phyloP scores from a whole-genome alignment of 805 yeast genomes.

The Clavispora carvajalis region DNA sequence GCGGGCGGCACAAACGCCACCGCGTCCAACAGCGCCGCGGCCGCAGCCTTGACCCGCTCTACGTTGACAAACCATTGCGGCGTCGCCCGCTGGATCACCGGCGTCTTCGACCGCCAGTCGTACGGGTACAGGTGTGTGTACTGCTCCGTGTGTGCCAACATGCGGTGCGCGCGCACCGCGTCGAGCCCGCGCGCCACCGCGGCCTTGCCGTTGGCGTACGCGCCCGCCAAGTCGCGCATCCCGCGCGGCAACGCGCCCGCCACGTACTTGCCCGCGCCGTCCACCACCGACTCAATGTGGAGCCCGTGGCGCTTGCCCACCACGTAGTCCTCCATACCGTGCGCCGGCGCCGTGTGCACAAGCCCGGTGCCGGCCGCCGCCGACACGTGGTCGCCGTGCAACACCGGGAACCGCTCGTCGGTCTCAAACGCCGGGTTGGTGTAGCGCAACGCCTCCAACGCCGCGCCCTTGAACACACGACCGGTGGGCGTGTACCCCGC shows the following conservation, averaged over 20 bases:
- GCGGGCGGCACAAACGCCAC: constrained; percentile 72
- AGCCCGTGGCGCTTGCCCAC: constrained; percentile 57
- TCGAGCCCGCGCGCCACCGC: constrained; percentile 30
- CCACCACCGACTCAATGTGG: constrained; percentile 70
- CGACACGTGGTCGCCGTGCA: constrained; percentile 80
- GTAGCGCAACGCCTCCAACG: constrained; percentile 37
- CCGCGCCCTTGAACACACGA: constrained; percentile 17
- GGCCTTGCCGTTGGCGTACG: constrained; percentile 10
- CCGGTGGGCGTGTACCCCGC: constrained; percentile 4
- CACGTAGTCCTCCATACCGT: constrained; percentile 88
- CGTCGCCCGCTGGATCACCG: constrained; percentile 91
- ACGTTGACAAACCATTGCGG: constrained; percentile 97
- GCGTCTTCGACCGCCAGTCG: constrained; percentile 95
- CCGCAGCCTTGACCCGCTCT: constrained; percentile 59
- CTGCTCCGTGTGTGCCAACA: constrained; percentile 46
- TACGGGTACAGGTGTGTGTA: constrained; percentile 87
- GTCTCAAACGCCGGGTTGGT: constrained; percentile 46
- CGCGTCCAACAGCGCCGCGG: constrained; percentile 51
- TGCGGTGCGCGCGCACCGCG: constrained; percentile 34
- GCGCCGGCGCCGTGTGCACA: constrained; percentile 97
- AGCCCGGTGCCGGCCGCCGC: constrained; percentile 85
- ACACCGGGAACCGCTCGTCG: constrained; percentile 45
- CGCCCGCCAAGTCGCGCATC: constrained; percentile 21
- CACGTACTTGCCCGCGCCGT: constrained; percentile 63
- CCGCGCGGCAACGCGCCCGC: constrained; percentile 45